phyloP scores from a whole-genome alignment of 805 yeast species.

The Kockiozyma suomiensis region DNA sequence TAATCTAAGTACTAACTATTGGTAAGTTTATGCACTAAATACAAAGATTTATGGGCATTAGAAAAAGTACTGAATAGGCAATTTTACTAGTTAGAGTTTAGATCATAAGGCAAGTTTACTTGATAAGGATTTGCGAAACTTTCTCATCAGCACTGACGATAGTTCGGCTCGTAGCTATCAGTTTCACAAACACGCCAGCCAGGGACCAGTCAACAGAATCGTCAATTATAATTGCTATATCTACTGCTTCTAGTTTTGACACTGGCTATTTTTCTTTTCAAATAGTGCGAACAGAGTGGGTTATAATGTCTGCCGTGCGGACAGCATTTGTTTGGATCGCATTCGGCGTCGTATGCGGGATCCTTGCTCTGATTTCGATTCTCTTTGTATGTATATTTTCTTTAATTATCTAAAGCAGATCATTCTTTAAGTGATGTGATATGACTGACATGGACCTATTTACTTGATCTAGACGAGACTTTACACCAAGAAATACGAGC shows the following conservation, averaged over 20 bases:
- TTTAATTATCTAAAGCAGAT: too few species aligned
- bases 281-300: not conserved
- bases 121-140: too few species aligned
- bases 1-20: not conserved
- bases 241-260: too few species aligned
- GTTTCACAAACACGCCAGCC: too few species aligned
- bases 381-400: constrained; percentile 24
- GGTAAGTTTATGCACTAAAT: not conserved
- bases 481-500: constrained; percentile 32
- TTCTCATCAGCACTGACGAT: too few species aligned
- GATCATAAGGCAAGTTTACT: too few species aligned
- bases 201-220: too few species aligned
- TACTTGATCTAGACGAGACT: constrained; percentile 23
- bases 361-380: constrained; percentile 28
- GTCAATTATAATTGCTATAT: too few species aligned
- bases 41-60: too few species aligned
- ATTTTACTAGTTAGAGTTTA: too few species aligned
- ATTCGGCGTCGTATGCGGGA: constrained; percentile 33
- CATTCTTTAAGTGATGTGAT: not conserved
- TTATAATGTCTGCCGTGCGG: constrained; percentile 29
- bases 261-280: not conserved
- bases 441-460: not conserved
- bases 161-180: too few species aligned
- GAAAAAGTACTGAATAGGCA: too few species aligned
- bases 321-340: constrained; percentile 36